phyloP scores from a whole-genome alignment of 495 filamentous ascomycete species.

The Penicillium canescens region DNA sequence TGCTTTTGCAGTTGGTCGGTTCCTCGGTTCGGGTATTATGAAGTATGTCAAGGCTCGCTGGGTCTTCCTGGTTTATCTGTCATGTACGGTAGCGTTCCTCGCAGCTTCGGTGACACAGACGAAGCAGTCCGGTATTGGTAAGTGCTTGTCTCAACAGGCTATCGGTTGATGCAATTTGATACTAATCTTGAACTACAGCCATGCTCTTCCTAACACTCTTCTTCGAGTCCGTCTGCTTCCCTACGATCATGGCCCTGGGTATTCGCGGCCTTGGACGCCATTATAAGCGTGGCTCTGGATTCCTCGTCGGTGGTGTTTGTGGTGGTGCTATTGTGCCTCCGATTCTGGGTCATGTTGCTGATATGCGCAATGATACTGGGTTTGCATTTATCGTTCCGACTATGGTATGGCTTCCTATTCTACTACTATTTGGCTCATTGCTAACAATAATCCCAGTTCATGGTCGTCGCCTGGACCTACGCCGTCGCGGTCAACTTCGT shows the following conservation, averaged over 20 bases:
- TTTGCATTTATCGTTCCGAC: constrained; percentile 59
- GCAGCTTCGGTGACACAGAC: constrained; percentile 34
- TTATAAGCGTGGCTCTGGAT: constrained; percentile 57
- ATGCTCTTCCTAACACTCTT: constrained; percentile 59
- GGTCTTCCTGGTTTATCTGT: constrained; percentile 48
- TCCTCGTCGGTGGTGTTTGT: constrained; percentile 58
- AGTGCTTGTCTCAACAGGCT: background rate
- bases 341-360: constrained; percentile 49
- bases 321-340: constrained; percentile 57
- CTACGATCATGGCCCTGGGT: constrained; percentile 61
- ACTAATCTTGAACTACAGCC: constrained; percentile 8
- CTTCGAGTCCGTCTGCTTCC: constrained; percentile 64
- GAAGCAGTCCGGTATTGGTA: constrained; percentile 47
- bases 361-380: constrained; percentile 46
- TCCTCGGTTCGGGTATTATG: constrained; percentile 51
- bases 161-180: background rate
- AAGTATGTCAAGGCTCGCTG: constrained; percentile 51
- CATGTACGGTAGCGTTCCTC: constrained; percentile 40
- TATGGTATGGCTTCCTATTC: constrained; percentile 36
- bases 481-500: constrained; percentile 63
- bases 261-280: constrained; percentile 61
- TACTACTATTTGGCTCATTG: background rate
- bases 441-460: constrained; percentile 21
- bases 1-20: constrained; percentile 57
- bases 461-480: constrained; percentile 60